Evolutionary conservation across 768 basidiomycete species (phyloP).

Genomic region (Gyrodon lividus): DNA sequence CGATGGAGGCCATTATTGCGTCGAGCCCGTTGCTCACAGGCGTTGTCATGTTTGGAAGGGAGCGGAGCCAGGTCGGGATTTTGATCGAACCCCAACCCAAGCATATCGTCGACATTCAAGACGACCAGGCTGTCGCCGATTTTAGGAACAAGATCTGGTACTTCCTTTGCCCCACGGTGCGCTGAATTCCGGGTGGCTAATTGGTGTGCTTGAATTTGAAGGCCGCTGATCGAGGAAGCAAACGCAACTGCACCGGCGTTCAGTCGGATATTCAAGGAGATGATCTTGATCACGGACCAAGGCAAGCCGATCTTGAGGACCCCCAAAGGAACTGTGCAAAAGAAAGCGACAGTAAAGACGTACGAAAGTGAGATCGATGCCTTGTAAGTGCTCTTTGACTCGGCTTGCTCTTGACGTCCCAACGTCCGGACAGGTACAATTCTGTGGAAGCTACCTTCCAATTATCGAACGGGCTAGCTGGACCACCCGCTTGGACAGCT

Average conservation of each 20-base stretch:
- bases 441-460: background rate
- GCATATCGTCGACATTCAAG: slow-evolving; percentile 6
- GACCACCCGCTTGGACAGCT: slow-evolving; percentile 4
- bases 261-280: slow-evolving; percentile 49
- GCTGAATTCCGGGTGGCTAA: too few species aligned
- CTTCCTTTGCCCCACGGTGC: too few species aligned
- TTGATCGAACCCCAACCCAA: slow-evolving; percentile 27
- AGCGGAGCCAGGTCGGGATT: slow-evolving; percentile 28
- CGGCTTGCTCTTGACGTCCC: too few species aligned
- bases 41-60: slow-evolving; percentile 32
- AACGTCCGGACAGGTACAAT: slow-evolving; percentile 5
- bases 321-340: slow-evolving; percentile 45
- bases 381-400: slow-evolving; percentile 32
- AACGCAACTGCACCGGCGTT: slow-evolving; percentile 41
- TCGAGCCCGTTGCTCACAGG: slow-evolving; percentile 19
- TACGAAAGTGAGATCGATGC: slow-evolving; percentile 48
- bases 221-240: slow-evolving; percentile 44
- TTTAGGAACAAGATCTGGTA: slow-evolving; percentile 26
- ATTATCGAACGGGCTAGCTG: background rate
- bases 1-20: slow-evolving; percentile 24
- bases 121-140: slow-evolving; percentile 4
- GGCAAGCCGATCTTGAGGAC: slow-evolving; percentile 45
- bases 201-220: slow-evolving; percentile 7
- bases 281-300: slow-evolving; percentile 46
- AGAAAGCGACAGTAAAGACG: slow-evolving; percentile 36